phyloP scores from a whole-genome alignment of 2,329 filamentous ascomycete genomes.

The Ceratocystis lukuohia region DNA sequence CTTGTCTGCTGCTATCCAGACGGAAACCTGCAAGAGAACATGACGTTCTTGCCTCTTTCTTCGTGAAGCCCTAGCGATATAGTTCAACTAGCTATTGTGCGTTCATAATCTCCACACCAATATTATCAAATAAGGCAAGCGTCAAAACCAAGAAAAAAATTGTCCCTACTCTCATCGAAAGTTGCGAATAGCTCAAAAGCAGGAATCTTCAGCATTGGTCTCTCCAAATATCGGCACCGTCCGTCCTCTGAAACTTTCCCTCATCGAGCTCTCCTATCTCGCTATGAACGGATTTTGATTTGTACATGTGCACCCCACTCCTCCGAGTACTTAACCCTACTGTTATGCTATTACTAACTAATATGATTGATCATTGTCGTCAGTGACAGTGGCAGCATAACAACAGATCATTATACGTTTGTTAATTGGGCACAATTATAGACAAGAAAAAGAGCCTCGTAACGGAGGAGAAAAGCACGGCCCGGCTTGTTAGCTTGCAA shows the following conservation, averaged over 20 bases:
- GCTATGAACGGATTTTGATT: neutral
- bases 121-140: neutral
- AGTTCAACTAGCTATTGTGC: neutral
- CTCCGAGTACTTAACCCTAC: neutral
- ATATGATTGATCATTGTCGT: neutral
- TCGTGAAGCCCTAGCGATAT: neutral
- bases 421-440: neutral
- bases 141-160: too few species aligned
- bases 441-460: neutral
- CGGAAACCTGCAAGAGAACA: neutral
- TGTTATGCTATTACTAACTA: neutral
- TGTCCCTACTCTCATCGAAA: too few species aligned
- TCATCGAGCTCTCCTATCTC: neutral
- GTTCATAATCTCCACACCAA: neutral
- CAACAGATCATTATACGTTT: neutral
- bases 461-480: neutral
- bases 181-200: too few species aligned
- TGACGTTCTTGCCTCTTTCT: neutral
- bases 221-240: neutral
- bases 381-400: neutral
- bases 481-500: neutral
- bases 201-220: too few species aligned
- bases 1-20: neutral
- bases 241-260: neutral
- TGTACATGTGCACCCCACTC: neutral